Percentiles rank a stretch among this genome's conserved stretches.
Evolutionary conservation across 2,329 filamentous ascomycete species (phyloP).

Genomic region (Pseudogymnoascus sp.): DNA sequence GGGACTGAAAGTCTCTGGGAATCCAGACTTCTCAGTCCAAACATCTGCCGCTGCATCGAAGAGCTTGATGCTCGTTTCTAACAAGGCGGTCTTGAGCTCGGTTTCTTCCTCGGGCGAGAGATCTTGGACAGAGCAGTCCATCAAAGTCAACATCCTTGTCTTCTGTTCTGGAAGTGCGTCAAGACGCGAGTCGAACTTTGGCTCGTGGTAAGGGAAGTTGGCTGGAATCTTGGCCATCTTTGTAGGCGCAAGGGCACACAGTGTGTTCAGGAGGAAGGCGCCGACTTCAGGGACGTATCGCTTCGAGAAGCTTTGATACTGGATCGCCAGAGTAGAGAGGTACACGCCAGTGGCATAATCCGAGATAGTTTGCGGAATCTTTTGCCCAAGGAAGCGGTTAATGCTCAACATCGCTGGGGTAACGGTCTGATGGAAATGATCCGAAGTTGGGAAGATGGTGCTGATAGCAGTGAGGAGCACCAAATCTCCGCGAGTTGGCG

Average conservation of each 20-base stretch:
- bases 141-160: constrained; percentile 49
- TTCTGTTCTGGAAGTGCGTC: constrained; percentile 34
- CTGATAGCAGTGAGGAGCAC: constrained; percentile 76
- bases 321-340: constrained; percentile 67
- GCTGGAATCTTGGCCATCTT: constrained; percentile 41
- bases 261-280: constrained; percentile 69
- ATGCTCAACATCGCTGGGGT: constrained; percentile 87
- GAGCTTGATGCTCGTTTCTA: constrained; percentile 57
- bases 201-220: constrained; percentile 54
- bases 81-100: constrained; percentile 48
- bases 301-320: constrained; percentile 78
- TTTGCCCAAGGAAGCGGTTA: constrained; percentile 73
- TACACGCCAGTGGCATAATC: constrained; percentile 71
- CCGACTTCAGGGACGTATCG: constrained; percentile 84
- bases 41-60: constrained; percentile 60
- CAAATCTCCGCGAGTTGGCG: constrained; percentile 62
- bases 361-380: constrained; percentile 53
- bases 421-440: constrained; percentile 92
- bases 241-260: constrained; percentile 58
- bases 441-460: constrained; percentile 85
- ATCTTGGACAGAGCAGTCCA: constrained; percentile 42
- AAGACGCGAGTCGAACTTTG: constrained; percentile 45
- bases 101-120: constrained; percentile 21
- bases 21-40: constrained; percentile 68
- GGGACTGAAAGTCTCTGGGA: constrained; percentile 70